Percentiles rank a stretch among this genome's conserved stretches.
Conservation (phyloP, 495 filamentous ascomycete species). For the Trichocladium antarcticum region DNA sequence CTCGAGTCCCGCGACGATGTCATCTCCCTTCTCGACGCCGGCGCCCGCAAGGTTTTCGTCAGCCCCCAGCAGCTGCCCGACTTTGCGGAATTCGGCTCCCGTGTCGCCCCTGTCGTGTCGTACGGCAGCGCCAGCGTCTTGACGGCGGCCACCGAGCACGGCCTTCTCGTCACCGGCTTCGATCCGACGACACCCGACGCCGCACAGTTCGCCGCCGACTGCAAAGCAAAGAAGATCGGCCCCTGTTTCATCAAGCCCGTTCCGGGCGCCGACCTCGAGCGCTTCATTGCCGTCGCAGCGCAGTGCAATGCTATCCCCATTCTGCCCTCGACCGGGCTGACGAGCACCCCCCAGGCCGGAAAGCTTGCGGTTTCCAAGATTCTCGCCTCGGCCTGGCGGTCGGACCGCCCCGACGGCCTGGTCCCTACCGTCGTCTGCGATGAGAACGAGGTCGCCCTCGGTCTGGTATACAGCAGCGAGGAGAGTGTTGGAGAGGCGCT, state of each 20-base stretch:
- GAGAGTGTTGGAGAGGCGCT: conserved; percentile 83
- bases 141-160: conserved; percentile 28
- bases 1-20: conserved; percentile 60
- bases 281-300: conserved; percentile 43
- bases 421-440: conserved; percentile 82
- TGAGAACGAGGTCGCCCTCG: conserved; percentile 73
- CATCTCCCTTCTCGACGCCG: conserved; percentile 69
- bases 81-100: conserved; percentile 33
- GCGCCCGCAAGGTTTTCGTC: conserved; percentile 81
- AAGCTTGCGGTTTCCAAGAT: conserved; percentile 58
- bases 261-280: conserved; percentile 34
- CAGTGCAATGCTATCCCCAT: conserved; percentile 60
- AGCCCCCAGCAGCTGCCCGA: conserved; percentile 48
- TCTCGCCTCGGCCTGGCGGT: conserved; percentile 55
- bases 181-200: conserved; percentile 32
- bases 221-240: conserved; percentile 36
- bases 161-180: conserved; percentile 37
- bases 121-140: conserved; percentile 18
- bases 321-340: conserved; percentile 58
- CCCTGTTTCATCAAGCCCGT: conserved; percentile 39
- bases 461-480: conserved; percentile 83
- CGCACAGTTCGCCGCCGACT: conserved; percentile 33
- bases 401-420: conserved; percentile 76
- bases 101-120: conserved; percentile 34
- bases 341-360: conserved; percentile 46